phyloP scores from a whole-genome alignment of 768 basidiomycete genomes.

The Pleurotus platypus region DNA sequence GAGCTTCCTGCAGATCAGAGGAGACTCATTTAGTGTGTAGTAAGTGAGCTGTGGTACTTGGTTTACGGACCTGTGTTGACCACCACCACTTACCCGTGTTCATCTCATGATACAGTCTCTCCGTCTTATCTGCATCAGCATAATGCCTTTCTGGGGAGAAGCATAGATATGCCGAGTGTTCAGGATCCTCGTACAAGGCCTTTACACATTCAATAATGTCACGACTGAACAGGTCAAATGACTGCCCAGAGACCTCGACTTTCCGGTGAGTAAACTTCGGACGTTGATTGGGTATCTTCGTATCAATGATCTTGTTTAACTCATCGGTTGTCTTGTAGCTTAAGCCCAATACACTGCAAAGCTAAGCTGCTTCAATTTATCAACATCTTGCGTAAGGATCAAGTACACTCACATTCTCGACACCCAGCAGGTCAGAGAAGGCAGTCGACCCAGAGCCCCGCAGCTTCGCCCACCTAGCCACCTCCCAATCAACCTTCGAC shows the following conservation, averaged over 20 bases:
- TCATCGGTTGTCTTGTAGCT: neutral
- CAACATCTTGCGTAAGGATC: too few relatives aligned
- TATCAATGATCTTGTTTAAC: neutral
- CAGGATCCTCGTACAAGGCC: neutral
- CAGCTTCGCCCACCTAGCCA: neutral
- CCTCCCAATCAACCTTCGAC: slow-evolving; percentile 17
- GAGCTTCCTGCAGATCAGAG: neutral
- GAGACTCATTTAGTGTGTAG: too few relatives aligned
- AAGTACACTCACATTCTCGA: neutral
- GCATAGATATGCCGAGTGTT: neutral
- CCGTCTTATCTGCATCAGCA: neutral
- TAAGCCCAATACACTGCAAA: neutral
- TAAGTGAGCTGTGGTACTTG: too few relatives aligned
- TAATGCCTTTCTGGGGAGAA: slow-evolving; percentile 6
- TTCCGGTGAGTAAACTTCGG: neutral
- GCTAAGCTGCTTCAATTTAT: neutral
- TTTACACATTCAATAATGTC: slow-evolving; percentile 19
- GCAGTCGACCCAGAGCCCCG: neutral
- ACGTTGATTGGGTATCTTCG: neutral
- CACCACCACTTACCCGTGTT: too few relatives aligned
- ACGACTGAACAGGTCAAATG: neutral
- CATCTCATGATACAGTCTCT: too few relatives aligned
- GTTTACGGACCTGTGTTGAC: too few relatives aligned
- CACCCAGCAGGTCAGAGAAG: neutral
- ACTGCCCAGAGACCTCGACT: neutral